phyloP scores from a whole-genome alignment of 2,329 filamentous ascomycete genomes.

The Diaporthe vaccinii region DNA sequence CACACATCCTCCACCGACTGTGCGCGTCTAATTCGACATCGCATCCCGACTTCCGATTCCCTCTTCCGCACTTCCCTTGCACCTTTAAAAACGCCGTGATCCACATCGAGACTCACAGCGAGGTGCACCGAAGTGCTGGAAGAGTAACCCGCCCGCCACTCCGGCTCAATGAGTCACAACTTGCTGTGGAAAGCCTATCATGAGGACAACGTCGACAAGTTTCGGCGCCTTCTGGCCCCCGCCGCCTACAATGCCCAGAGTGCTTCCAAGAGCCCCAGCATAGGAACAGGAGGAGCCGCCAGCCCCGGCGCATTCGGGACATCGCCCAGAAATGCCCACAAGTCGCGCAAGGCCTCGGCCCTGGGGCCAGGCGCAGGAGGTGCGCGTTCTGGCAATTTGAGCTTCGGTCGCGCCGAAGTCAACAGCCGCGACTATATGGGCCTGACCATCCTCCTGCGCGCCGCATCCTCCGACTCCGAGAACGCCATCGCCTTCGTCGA shows the following conservation, averaged over 20 bases:
- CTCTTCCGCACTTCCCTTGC: slow-evolving; percentile 55
- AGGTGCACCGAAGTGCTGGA: slow-evolving; percentile 76
- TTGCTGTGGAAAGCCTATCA: slow-evolving; percentile 97
- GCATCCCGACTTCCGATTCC: slow-evolving; percentile 21
- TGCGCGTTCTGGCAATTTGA: slow-evolving; percentile 59
- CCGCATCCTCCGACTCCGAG: slow-evolving; percentile 79
- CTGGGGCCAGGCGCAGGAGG: slow-evolving; percentile 58
- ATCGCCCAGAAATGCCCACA: slow-evolving; percentile 64
- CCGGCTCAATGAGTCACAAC: slow-evolving; percentile 77
- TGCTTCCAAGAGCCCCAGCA: slow-evolving; percentile 65
- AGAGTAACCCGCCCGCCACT: slow-evolving; percentile 59
- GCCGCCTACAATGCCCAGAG: slow-evolving; percentile 71
- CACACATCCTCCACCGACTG: not conserved
- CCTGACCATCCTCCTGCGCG: slow-evolving; percentile 86
- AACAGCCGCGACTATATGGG: slow-evolving; percentile 88
- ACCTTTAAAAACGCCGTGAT: slow-evolving; percentile 96
- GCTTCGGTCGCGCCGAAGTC: slow-evolving; percentile 74
- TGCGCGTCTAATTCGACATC: slow-evolving; percentile 13
- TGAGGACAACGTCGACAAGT: slow-evolving; percentile 97
- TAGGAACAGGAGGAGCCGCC: slow-evolving; percentile 54
- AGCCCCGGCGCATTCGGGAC: slow-evolving; percentile 57
- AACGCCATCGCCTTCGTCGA: slow-evolving; percentile 81
- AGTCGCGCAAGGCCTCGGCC: slow-evolving; percentile 67
- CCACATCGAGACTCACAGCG: slow-evolving; percentile 83
- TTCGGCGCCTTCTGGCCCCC: slow-evolving; percentile 88